phyloP scores from a whole-genome alignment of 2,329 filamentous ascomycete species.

The Triangularia verruculosa region DNA sequence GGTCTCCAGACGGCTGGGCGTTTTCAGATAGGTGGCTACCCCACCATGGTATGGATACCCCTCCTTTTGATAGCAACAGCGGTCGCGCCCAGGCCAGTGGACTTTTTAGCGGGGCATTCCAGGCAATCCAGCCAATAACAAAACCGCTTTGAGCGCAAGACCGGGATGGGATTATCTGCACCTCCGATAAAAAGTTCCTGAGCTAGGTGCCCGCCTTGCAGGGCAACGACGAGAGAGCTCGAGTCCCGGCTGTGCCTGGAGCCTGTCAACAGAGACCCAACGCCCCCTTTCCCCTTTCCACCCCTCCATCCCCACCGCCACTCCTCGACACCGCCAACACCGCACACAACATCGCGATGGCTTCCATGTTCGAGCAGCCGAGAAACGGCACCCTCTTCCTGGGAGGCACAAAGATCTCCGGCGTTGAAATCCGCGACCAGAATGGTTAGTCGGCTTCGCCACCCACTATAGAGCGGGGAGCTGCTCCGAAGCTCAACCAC shows the following conservation, averaged over 20 bases:
- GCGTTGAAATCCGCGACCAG: conserved; percentile 93
- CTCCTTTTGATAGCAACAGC: not conserved
- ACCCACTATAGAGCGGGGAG: not conserved
- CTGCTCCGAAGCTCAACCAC: conserved; percentile 8
- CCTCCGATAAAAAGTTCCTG: conserved; percentile 29
- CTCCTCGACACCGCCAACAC: conserved; percentile 10
- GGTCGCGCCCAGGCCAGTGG: not conserved
- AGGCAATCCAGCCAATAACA: conserved; percentile 16
- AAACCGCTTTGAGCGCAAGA: not conserved
- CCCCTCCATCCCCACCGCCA: conserved; percentile 7
- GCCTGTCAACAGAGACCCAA: conserved; percentile 24
- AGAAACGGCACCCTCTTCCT: conserved; percentile 95
- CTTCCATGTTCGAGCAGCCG: conserved; percentile 93
- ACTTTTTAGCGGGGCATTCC: conserved; percentile 1
- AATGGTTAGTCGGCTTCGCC: conserved; percentile 59
- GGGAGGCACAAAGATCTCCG: conserved; percentile 95
- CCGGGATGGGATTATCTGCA: conserved; percentile 26
- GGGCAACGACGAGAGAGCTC: conserved; percentile 22
- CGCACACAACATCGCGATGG: conserved; percentile 54
- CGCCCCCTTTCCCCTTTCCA: conserved; percentile 13
- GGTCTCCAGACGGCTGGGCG: not conserved
- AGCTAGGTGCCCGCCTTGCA: conserved; percentile 23
- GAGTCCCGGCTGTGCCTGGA: conserved; percentile 27
- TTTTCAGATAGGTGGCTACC: not conserved
- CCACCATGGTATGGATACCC: not conserved